Percentiles rank a stretch among this genome's conserved stretches.
Conservation (phyloP, 2,329 filamentous ascomycete genomes). For the Penicillium olsonii region DNA sequence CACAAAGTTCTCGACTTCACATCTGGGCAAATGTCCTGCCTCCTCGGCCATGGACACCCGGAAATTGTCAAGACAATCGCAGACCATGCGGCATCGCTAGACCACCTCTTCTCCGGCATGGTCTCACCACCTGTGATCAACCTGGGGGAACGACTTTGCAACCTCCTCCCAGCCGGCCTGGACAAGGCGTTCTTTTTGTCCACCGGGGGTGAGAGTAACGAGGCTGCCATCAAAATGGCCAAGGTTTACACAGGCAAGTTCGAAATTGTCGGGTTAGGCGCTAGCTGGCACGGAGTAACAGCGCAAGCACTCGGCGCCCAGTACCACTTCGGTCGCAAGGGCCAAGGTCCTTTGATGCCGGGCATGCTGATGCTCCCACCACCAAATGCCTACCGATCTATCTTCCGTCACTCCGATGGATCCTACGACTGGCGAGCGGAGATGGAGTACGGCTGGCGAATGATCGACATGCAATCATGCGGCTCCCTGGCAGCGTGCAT, state of each 20-base stretch:
- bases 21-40: slow-evolving; percentile 61
- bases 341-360: slow-evolving; percentile 45
- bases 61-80: slow-evolving; percentile 59
- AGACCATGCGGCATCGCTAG: slow-evolving; percentile 53
- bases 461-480: slow-evolving; percentile 61
- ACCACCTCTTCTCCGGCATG: slow-evolving; percentile 64
- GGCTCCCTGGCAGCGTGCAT: slow-evolving; percentile 66
- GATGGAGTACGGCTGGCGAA: slow-evolving; percentile 61
- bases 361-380: slow-evolving; percentile 61
- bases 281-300: slow-evolving; percentile 64
- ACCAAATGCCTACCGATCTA: slow-evolving; percentile 62
- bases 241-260: slow-evolving; percentile 66
- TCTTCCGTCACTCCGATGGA: slow-evolving; percentile 60
- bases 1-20: slow-evolving; percentile 58
- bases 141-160: slow-evolving; percentile 51
- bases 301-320: slow-evolving; percentile 54
- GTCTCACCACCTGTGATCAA: slow-evolving; percentile 58
- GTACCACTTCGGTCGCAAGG: slow-evolving; percentile 24
- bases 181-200: slow-evolving; percentile 60
- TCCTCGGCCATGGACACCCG: slow-evolving; percentile 59
- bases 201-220: slow-evolving; percentile 60
- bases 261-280: slow-evolving; percentile 62
- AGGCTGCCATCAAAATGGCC: slow-evolving; percentile 65
- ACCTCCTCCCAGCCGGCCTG: slow-evolving; percentile 50
- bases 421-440: slow-evolving; percentile 67